These are phyloP conservation scores for Wickerhamomyces strasburgensis DNA, from an alignment of 805 yeast genomes.

Conservation along the genomic window DNA sequence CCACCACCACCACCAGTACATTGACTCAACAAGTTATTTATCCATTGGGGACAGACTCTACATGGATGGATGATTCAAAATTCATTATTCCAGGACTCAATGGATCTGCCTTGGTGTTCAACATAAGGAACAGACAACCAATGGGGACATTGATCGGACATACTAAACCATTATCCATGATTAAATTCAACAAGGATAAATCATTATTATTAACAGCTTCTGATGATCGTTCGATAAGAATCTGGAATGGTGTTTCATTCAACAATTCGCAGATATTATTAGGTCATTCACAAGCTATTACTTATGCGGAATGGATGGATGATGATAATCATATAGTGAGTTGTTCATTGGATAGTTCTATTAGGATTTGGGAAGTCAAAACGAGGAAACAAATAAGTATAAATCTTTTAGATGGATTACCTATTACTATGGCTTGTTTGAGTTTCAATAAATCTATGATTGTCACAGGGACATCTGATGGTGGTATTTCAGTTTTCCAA, in stretches of 20 bases:
- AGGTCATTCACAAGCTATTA: constrained; percentile 57
- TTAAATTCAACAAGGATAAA: constrained; percentile 47
- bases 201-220: constrained; percentile 68
- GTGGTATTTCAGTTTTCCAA: constrained; percentile 52
- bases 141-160: constrained; percentile 61
- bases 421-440: constrained; percentile 50
- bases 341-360: constrained; percentile 66
- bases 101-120: constrained; percentile 51
- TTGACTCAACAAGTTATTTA: constrained; percentile 1
- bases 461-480: constrained; percentile 65
- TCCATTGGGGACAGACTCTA: constrained; percentile 51
- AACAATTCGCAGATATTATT: constrained; percentile 43
- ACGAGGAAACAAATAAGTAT: constrained; percentile 35
- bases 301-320: constrained; percentile 52
- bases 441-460: constrained; percentile 45
- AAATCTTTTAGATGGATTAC: constrained; percentile 41
- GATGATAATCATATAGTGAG: constrained; percentile 38
- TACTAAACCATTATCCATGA: constrained; percentile 45
- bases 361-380: constrained; percentile 61
- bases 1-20: constrained; percentile 18
- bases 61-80: constrained; percentile 68
- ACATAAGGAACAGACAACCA: constrained; percentile 42
- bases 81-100: constrained; percentile 66
- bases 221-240: constrained; percentile 66
- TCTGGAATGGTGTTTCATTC: constrained; percentile 68